Evolutionary conservation across 495 filamentous ascomycete species (phyloP).

Genomic region (Saxophila tyrrhenica): DNA sequence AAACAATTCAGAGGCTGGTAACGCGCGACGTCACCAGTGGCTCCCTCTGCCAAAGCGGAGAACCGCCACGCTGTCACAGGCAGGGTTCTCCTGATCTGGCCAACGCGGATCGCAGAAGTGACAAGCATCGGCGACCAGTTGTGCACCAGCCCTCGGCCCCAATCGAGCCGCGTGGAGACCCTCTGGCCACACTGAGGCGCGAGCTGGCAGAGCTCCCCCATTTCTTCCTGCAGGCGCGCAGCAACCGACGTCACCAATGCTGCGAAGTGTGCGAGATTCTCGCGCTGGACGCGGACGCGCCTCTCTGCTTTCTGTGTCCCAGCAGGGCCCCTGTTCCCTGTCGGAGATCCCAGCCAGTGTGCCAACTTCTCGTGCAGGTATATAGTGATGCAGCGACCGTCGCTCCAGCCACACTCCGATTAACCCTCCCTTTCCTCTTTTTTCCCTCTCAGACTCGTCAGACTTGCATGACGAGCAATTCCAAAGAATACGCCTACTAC

Average conservation of each 20-base stretch:
- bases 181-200: conserved; percentile 17
- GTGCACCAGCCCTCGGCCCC: conserved; percentile 3
- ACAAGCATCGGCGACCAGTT: background rate
- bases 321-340: background rate
- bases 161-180: conserved; percentile 2
- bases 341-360: background rate
- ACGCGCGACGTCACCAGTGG: background rate
- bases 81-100: background rate
- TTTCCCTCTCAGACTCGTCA: conserved; percentile 4
- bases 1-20: background rate
- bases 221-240: background rate
- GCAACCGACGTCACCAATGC: background rate
- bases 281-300: background rate
- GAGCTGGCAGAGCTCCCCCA: conserved; percentile 9
- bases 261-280: too few relatives aligned
- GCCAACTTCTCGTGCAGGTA: conserved; percentile 1
- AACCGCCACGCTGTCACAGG: conserved; percentile 7
- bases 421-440: background rate
- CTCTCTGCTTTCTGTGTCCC: background rate
- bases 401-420: background rate
- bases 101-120: conserved; percentile 1
- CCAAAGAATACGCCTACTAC: conserved; percentile 40
- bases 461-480: conserved; percentile 37
- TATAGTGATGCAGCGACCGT: background rate
- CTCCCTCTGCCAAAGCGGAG: background rate